phyloP scores from a whole-genome alignment of 2,329 filamentous ascomycete species.

The Xylaria sp. region DNA sequence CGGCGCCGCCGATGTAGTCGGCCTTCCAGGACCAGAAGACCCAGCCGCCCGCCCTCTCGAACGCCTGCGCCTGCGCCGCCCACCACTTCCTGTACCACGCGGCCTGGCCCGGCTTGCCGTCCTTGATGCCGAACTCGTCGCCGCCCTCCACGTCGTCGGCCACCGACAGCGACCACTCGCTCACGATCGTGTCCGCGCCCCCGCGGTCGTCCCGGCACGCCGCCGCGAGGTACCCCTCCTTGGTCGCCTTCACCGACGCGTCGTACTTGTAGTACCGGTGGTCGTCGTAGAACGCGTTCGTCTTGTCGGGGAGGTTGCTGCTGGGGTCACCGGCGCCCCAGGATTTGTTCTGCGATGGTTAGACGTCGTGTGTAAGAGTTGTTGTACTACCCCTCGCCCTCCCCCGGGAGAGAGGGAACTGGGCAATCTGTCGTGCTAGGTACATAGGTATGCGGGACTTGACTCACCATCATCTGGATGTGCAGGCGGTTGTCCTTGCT shows the following conservation, averaged over 20 bases:
- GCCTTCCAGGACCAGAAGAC: slow-evolving; percentile 65
- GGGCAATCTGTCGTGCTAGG: too few relatives aligned
- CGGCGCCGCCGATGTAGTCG: slow-evolving; percentile 40
- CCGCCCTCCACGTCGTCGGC: slow-evolving; percentile 51
- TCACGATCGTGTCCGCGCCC: slow-evolving; percentile 52
- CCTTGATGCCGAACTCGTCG: slow-evolving; percentile 40
- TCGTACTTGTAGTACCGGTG: slow-evolving; percentile 48
- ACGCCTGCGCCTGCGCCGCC: slow-evolving; percentile 57
- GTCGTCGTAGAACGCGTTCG: slow-evolving; percentile 40
- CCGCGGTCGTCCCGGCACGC: slow-evolving; percentile 48
- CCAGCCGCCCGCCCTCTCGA: slow-evolving; percentile 58
- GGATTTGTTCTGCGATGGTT: slow-evolving; percentile 30
- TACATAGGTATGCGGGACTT: background rate
- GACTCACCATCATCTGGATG: slow-evolving; percentile 42
- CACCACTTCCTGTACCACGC: slow-evolving; percentile 61
- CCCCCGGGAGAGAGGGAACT: too few relatives aligned
- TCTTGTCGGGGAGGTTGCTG: slow-evolving; percentile 41
- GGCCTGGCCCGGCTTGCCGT: slow-evolving; percentile 42
- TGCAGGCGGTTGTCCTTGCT: slow-evolving; percentile 45
- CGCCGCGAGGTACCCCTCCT: slow-evolving; percentile 54
- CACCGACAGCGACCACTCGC: slow-evolving; percentile 61
- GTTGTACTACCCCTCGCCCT: too few relatives aligned
- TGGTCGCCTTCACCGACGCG: slow-evolving; percentile 43
- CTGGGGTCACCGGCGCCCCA: slow-evolving; percentile 56
- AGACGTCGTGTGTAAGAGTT: too few relatives aligned